Conservation (phyloP, 495 filamentous ascomycete species). For the Platismatia glauca region DNA sequence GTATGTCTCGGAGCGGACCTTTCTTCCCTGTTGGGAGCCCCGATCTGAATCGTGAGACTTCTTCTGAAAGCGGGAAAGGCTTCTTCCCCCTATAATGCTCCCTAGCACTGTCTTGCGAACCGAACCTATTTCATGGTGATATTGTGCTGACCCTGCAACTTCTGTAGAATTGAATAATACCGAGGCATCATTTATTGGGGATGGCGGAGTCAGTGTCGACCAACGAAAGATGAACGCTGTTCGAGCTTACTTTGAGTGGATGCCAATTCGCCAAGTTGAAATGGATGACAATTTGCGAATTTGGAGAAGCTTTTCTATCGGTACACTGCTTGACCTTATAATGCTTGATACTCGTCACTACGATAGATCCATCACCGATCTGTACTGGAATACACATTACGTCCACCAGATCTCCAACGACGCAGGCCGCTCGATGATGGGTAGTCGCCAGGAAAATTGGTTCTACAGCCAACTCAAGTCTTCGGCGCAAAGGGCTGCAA, state of each 20-base stretch:
- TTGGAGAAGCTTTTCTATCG: constrained; percentile 59
- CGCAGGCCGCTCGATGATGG: constrained; percentile 54
- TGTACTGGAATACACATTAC: constrained; percentile 47
- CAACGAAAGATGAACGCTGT: constrained; percentile 67
- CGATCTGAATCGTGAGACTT: background rate
- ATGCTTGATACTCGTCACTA: constrained; percentile 64
- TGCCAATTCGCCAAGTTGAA: constrained; percentile 45
- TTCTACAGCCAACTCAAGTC: constrained; percentile 50
- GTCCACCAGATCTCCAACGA: constrained; percentile 48
- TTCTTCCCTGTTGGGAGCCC: background rate
- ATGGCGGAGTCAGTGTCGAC: constrained; percentile 54
- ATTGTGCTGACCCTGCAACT: background rate
- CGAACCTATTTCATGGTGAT: background rate
- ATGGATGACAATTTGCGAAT: constrained; percentile 66
- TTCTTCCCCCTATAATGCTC: background rate
- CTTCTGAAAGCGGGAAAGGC: background rate
- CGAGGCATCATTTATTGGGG: constrained; percentile 49
- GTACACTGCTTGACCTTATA: constrained; percentile 54
- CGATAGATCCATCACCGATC: constrained; percentile 46
- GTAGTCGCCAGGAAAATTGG: constrained; percentile 57
- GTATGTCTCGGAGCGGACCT: background rate
- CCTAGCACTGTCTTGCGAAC: background rate
- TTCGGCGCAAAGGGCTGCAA: constrained; percentile 45
- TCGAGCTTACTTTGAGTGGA: constrained; percentile 58
- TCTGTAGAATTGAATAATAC: constrained; percentile 46